Evolutionary conservation across 2,329 filamentous ascomycete species (phyloP).

Genomic region (Pseudogymnoascus verrucosus): DNA sequence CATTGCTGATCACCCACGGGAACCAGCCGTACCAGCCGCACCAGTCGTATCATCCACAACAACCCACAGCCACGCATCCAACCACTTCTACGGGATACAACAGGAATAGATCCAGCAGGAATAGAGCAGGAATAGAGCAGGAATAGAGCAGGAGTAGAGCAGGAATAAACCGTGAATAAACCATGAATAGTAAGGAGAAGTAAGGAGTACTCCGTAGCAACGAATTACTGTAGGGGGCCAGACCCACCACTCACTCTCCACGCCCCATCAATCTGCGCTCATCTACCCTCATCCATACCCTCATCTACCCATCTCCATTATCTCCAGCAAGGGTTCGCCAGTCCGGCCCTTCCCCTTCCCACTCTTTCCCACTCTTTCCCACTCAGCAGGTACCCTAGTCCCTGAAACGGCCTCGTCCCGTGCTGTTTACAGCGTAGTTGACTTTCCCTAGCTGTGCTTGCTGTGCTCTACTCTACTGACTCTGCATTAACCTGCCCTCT

Average conservation of each 20-base stretch:
- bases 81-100: not conserved
- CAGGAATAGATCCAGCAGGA: not conserved
- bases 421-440: not conserved
- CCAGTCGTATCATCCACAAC: not conserved
- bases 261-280: not conserved
- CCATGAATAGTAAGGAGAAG: not conserved
- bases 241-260: not conserved
- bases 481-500: not conserved
- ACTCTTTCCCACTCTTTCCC: not conserved
- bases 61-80: not conserved
- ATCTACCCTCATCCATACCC: not conserved
- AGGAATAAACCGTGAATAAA: not conserved
- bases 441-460: not conserved
- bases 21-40: no score
- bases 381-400: not conserved
- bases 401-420: not conserved
- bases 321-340: not conserved
- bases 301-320: not conserved
- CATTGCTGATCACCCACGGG: not conserved
- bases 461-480: not conserved
- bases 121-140: not conserved
- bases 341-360: not conserved
- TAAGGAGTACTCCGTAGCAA: not conserved
- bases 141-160: no score
- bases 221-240: not conserved